Evolutionary conservation across 306 rosid species (phyloP), one percentile per base, ranked within the genome.

Genomic region (Acacia acuminata): DNA sequence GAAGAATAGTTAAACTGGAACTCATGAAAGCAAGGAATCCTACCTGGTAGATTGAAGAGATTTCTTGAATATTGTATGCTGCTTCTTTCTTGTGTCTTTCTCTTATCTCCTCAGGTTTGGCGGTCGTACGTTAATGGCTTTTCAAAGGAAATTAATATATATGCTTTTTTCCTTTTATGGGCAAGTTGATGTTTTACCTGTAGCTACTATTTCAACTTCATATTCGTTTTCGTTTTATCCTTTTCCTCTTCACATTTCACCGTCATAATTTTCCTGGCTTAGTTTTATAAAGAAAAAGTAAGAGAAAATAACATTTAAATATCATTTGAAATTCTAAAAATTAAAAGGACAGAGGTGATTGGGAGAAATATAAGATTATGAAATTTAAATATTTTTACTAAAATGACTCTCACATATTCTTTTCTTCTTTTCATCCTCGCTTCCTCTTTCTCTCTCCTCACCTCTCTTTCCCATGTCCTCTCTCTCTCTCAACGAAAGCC

Each of bases 111-210:
- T 44, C 17, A 12, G n/a, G 12, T 70, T 12, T 43, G 10, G 36
- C 55, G 3, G 76, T 71, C 76, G 76, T 24, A 44, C 58, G n/a
- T 71, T 24, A 24, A 71, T 44, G 76, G 58, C 36, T 22, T 24
- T 36, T 44, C 38, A 22, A 44, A 44, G 13, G 5, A 44, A 71
- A 24, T 71, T 71, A 13, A 24, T 36, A 11, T 70, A 25, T 24
- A 24, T 45, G n/a, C 7, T 1, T 44, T 71, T 71, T 71, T 47
- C 58, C 76, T 71, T 44, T 71, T 71, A 44, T 44, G 76, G 76
- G n/a, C 76, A 71, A 71, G 76, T 71, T 24, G 76, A 71, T 45
- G 76, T 71, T 42, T 67, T 22, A 53, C 2, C 60, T 72, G 76
- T 45, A 45, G 60, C 42, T 42, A 72, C 60, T 44, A 71, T 45